phyloP scores from a whole-genome alignment of 2,329 filamentous ascomycete species.

The Eutypa lata region DNA sequence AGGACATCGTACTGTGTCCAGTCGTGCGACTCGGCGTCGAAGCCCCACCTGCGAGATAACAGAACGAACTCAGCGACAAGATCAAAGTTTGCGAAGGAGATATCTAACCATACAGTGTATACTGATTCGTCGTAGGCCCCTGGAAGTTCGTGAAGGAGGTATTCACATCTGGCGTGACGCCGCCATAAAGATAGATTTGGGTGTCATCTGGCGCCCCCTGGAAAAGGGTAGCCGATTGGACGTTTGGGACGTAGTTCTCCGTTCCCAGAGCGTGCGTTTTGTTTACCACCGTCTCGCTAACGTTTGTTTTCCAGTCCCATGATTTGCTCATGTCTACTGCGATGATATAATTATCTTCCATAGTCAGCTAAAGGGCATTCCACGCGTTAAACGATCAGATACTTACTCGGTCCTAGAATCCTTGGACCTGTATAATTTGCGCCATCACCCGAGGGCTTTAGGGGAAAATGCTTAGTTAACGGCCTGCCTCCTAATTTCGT shows the following conservation, averaged over 20 bases:
- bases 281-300: constrained; percentile 1
- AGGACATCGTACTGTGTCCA: constrained; percentile 8
- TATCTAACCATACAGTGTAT: too few relatives aligned
- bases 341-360: constrained; percentile 4
- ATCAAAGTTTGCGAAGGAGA: too few relatives aligned
- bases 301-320: constrained; percentile 6
- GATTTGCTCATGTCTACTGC: constrained; percentile 4
- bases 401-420: constrained; percentile 5
- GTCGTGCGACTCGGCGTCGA: constrained; percentile 3
- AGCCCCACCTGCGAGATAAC: constrained; percentile 6
- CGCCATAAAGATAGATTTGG: constrained; percentile 6
- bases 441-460: background rate
- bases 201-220: constrained; percentile 1
- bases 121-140: constrained; percentile 3
- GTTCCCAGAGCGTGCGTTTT: background rate
- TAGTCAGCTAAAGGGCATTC: background rate
- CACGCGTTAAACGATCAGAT: too few relatives aligned
- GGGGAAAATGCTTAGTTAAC: background rate
- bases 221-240: constrained; percentile 5
- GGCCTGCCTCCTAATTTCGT: background rate
- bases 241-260: constrained; percentile 1
- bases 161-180: constrained; percentile 5
- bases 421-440: constrained; percentile 2
- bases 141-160: constrained; percentile 5
- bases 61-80: too few relatives aligned